Base-by-base conservation (phyloP, 192 early-diverging fungal species). In the Entomortierella parvispora region DNA sequence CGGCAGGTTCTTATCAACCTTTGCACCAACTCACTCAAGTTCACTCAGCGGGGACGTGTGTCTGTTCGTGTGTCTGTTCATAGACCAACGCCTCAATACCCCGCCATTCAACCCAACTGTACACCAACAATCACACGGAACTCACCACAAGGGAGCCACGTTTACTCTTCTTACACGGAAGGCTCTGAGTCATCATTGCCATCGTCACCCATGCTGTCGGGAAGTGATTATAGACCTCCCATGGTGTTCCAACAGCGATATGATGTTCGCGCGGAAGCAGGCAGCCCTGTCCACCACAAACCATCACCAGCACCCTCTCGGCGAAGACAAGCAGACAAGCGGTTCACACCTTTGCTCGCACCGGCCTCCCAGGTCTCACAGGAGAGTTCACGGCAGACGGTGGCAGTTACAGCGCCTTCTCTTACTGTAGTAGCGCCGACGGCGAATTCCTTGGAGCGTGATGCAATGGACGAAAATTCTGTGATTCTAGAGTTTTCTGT, bases 11-110 rank as follows among this genome's bases (percentile, higher is more conserved):
- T 86, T 12, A 65, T 86, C 32, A 86, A 86, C 53, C 66, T 86
- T 34, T 86, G 85, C 59, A 84, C 85, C 5, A 86, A 86, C 58
- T 83, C 85, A 1, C 81, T 86, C 46, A 86, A 86, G 58, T 83
- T 84, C 62, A 82, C 62, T 10, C 59, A 59, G 46, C 68, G 64
- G 10, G 46, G 54, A 29, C 51, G 74, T 7, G 74, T 77, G 4
- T 68, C 74, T 28, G 74, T 77, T 17, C 74, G 62, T 64, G 74
- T 77, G 22, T 68, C 74, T 7, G 50, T 77, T 43, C 74, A 77
- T 17, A 20, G 49, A 28, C 65, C 74, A 1, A 63, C 59, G 0
- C 26, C 60, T 0, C 74, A 68, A n/a, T 33, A 68, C 44, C 74
- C 66, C 0, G 64, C 66, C 31, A 64, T 77, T 33, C 60, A 23